phyloP scores from a whole-genome alignment of 2,329 filamentous ascomycete genomes.

The Trichoderma sp. region DNA sequence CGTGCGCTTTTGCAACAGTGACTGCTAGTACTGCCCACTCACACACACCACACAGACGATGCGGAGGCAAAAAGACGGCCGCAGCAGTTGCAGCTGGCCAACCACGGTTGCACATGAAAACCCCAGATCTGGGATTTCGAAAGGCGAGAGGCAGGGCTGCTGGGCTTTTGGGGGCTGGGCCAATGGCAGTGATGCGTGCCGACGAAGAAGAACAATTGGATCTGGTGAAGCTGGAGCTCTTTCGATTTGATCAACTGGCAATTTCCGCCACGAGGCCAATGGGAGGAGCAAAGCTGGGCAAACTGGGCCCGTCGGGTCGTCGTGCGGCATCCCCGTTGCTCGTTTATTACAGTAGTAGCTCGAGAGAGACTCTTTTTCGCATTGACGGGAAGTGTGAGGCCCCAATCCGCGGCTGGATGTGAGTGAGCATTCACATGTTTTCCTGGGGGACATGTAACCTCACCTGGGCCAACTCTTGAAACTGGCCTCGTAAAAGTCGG shows the following conservation, averaged over 20 bases:
- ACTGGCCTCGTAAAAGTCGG: not conserved
- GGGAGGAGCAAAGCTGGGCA: not conserved
- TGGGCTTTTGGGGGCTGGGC: not conserved
- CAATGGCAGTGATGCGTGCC: not conserved
- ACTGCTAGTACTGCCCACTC: not conserved
- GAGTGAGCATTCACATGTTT: slow-evolving; percentile 5
- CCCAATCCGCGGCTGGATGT: not conserved
- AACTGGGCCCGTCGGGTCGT: slow-evolving; percentile 10
- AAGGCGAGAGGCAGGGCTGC: not conserved
- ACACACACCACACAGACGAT: not conserved
- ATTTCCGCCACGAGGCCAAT: slow-evolving; percentile 14
- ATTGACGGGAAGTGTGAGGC: not conserved
- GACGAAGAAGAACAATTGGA: not conserved
- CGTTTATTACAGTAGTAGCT: not conserved
- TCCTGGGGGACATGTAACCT: not conserved
- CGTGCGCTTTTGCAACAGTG: not conserved
- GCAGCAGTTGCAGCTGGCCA: slow-evolving; percentile 7
- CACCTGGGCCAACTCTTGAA: not conserved
- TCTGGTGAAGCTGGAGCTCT: not conserved
- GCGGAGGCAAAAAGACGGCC: not conserved
- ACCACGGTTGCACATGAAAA: slow-evolving; percentile 3
- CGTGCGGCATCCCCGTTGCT: slow-evolving; percentile 17
- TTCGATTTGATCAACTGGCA: not conserved
- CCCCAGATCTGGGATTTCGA: slow-evolving; percentile 6
- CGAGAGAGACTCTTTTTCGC: not conserved